Conservation (phyloP, 2,329 filamentous ascomycete species). For the Colletotrichum gloeosporioides region DNA sequence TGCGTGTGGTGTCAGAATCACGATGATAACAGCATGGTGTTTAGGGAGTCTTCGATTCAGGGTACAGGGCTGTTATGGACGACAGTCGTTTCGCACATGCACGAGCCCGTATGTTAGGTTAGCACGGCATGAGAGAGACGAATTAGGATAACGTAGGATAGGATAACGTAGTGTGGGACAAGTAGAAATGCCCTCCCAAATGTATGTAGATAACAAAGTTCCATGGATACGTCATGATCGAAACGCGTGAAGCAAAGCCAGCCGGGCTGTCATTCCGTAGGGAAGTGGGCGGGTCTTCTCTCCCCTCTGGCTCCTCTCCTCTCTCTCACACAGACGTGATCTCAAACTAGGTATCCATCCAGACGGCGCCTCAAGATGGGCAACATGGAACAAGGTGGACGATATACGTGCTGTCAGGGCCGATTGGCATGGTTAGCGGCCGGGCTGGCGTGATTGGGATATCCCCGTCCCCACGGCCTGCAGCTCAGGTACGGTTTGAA, state of each 20-base stretch:
- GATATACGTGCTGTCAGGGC: not conserved
- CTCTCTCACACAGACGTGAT: not conserved
- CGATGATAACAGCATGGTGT: constrained; percentile 23
- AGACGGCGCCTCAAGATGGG: not conserved
- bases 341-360: not conserved
- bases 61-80: not conserved
- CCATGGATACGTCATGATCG: not conserved
- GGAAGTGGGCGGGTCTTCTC: not conserved
- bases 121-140: not conserved
- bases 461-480: not conserved
- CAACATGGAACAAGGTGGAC: not conserved
- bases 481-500: not conserved
- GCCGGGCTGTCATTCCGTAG: not conserved
- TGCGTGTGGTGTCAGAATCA: not conserved
- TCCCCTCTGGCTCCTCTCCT: not conserved
- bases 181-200: not conserved
- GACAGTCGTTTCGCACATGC: not conserved
- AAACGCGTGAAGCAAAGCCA: not conserved
- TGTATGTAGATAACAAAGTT: not conserved
- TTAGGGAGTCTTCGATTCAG: constrained; percentile 19
- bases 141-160: not conserved
- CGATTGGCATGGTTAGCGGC: not conserved
- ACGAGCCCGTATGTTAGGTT: not conserved
- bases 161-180: not conserved
- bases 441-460: not conserved